phyloP scores from a whole-genome alignment of 2,329 filamentous ascomycete species.

The Acephala macrosclerotiorum region DNA sequence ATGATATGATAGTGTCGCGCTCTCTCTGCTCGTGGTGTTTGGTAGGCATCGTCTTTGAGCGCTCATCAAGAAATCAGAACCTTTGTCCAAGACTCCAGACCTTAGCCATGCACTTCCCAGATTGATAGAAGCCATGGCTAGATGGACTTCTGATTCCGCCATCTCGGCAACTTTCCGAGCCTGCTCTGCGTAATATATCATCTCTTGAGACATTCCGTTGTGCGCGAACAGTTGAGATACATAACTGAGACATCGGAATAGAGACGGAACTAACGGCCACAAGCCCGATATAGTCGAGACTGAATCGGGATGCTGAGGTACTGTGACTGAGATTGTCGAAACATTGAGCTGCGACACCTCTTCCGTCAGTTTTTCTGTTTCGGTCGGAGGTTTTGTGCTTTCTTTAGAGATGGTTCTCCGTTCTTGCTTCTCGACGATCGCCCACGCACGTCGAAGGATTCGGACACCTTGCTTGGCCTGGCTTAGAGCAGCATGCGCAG shows the following conservation, averaged over 20 bases:
- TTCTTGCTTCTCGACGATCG: slow-evolving; percentile 43
- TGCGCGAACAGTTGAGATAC: slow-evolving; percentile 82
- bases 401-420: slow-evolving; percentile 8
- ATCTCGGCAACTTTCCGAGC: slow-evolving; percentile 74
- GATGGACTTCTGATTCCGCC: slow-evolving; percentile 47
- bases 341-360: slow-evolving; percentile 45
- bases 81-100: slow-evolving; percentile 65
- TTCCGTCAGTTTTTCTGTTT: slow-evolving; percentile 41
- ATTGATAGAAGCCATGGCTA: slow-evolving; percentile 62
- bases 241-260: slow-evolving; percentile 75
- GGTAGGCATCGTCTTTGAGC: slow-evolving; percentile 60
- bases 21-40: slow-evolving; percentile 52
- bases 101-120: slow-evolving; percentile 62
- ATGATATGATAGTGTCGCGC: slow-evolving; percentile 59
- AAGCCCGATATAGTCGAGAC: slow-evolving; percentile 69
- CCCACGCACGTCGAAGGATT: slow-evolving; percentile 49
- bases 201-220: slow-evolving; percentile 87
- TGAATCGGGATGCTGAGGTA: slow-evolving; percentile 40
- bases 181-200: slow-evolving; percentile 86
- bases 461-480: slow-evolving; percentile 65
- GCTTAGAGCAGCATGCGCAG: slow-evolving; percentile 63
- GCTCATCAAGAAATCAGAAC: slow-evolving; percentile 60
- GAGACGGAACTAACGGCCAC: slow-evolving; percentile 79
- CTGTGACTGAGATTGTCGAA: slow-evolving; percentile 49
- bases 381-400: slow-evolving; percentile 15